A percentile compares a stretch with the other conserved stretches of the same genome.
Conservation (phyloP, 768 basidiomycete species). For the Pleurotus sapidus region DNA sequence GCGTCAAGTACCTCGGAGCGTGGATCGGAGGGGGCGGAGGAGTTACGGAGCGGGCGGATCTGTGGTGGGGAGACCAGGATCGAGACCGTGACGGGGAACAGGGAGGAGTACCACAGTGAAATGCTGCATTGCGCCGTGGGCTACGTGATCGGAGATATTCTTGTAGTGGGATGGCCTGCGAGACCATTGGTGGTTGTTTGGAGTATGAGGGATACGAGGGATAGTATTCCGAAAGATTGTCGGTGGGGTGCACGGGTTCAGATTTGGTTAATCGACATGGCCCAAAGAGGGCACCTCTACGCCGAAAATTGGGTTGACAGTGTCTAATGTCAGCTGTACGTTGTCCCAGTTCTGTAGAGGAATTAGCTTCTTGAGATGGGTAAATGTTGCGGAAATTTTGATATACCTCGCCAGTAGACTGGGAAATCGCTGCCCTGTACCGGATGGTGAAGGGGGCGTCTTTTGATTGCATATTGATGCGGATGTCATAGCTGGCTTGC, state of each 20-base stretch:
- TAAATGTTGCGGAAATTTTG: background rate
- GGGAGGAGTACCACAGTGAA: background rate
- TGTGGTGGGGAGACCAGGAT: too few species aligned
- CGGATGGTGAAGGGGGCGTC: conserved; percentile 33
- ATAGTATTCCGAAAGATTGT: too few species aligned
- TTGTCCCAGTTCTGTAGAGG: conserved; percentile 15
- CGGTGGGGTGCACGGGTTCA: too few species aligned
- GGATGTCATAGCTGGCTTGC: conserved; percentile 38
- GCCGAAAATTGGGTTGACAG: conserved; percentile 18
- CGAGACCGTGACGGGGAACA: too few species aligned
- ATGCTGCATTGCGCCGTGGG: background rate
- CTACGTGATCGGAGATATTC: background rate
- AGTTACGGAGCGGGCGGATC: too few species aligned
- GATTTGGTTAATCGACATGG: background rate
- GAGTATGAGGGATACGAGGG: too few species aligned
- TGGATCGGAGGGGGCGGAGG: too few species aligned
- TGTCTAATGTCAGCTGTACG: conserved; percentile 17
- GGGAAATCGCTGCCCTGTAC: conserved; percentile 39
- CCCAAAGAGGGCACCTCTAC: conserved; percentile 12
- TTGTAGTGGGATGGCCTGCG: background rate
- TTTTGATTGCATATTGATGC: conserved; percentile 36
- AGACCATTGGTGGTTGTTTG: background rate
- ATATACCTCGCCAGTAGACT: conserved; percentile 39
- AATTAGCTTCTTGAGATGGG: background rate
- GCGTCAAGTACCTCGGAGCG: too few species aligned